phyloP scores from a whole-genome alignment of 208 protist genomes.

The Tetramitus jugosus region DNA sequence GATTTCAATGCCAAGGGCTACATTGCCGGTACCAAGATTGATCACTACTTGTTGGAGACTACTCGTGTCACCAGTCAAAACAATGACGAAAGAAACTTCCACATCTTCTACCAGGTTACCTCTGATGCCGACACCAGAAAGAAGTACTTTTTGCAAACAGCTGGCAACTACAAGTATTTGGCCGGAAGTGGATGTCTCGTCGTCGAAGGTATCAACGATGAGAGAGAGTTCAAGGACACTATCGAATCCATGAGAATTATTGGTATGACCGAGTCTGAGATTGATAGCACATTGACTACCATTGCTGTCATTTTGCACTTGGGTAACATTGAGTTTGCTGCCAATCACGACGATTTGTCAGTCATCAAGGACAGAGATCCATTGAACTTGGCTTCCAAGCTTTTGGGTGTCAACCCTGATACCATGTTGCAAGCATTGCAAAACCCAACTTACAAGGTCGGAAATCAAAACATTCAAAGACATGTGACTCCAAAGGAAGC shows the following conservation, averaged over 20 bases:
- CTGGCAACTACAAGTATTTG: constrained; percentile 32
- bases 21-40: constrained; percentile 47
- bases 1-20: constrained; percentile 46
- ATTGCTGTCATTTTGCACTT: constrained; percentile 51
- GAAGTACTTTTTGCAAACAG: constrained; percentile 24
- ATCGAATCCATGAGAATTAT: constrained; percentile 46
- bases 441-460: not conserved
- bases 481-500: constrained; percentile 37
- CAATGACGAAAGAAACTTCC: constrained; percentile 62
- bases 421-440: not conserved
- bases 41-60: constrained; percentile 62
- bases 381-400: not conserved
- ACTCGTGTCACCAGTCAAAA: constrained; percentile 54
- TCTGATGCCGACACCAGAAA: constrained; percentile 24
- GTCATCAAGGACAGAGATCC: not conserved
- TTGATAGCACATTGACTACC: constrained; percentile 39
- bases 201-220: constrained; percentile 26
- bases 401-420: not conserved
- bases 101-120: constrained; percentile 73
- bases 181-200: constrained; percentile 33
- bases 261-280: constrained; percentile 46
- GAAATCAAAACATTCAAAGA: not conserved
- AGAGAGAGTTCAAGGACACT: constrained; percentile 33
- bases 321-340: constrained; percentile 45
- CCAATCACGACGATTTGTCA: not conserved